Conservation (phyloP, 2,329 filamentous ascomycete species). For the Aspergillus quadrilineatus region DNA sequence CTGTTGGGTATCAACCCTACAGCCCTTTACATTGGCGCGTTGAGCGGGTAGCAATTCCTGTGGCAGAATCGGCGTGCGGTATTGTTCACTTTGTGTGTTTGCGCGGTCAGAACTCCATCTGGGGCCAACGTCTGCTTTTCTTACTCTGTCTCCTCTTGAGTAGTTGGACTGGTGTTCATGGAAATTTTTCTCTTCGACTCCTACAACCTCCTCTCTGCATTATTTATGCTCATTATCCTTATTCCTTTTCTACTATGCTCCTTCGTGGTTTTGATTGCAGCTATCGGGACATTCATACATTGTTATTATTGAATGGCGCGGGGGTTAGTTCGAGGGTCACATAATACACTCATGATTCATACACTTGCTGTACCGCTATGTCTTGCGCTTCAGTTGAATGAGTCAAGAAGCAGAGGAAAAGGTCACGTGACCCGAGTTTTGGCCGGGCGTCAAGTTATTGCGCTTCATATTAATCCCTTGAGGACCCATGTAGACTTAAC, state of each 20-base stretch:
- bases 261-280: slow-evolving; percentile 12
- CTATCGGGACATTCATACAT: slow-evolving; percentile 8
- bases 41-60: slow-evolving; percentile 30
- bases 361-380: slow-evolving; percentile 10
- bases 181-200: slow-evolving; percentile 12
- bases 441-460: slow-evolving; percentile 4
- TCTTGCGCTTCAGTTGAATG: neutral
- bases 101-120: slow-evolving; percentile 45
- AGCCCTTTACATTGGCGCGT: slow-evolving; percentile 30
- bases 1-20: slow-evolving; percentile 22
- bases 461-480: neutral
- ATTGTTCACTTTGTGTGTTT: slow-evolving; percentile 23
- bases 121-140: slow-evolving; percentile 21
- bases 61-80: slow-evolving; percentile 24
- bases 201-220: slow-evolving; percentile 9
- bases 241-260: slow-evolving; percentile 11
- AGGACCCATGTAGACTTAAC: neutral
- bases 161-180: slow-evolving; percentile 24
- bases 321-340: slow-evolving; percentile 22
- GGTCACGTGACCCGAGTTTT: slow-evolving; percentile 13
- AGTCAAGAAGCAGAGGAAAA: neutral
- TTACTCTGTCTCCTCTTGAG: slow-evolving; percentile 13
- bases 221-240: slow-evolving; percentile 8
- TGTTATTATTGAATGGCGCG: slow-evolving; percentile 27
- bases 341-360: slow-evolving; percentile 16